Evolutionary conservation across 2,329 filamentous ascomycete genomes (phyloP).

Genomic region (Ascochyta viciae-villosae): DNA sequence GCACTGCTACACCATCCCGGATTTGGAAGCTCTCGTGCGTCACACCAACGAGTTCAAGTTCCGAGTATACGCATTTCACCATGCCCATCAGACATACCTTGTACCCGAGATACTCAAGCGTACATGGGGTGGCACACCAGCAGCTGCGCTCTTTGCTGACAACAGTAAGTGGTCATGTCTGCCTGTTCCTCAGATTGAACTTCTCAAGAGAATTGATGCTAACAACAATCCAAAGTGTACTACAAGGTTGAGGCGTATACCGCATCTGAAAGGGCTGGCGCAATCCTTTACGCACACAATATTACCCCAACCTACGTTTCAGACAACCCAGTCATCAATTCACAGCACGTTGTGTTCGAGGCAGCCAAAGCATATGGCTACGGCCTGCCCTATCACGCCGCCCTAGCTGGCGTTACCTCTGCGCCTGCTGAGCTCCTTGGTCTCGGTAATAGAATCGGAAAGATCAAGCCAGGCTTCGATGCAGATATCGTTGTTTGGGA

Average conservation of each 20-base stretch:
- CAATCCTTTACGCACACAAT: constrained; percentile 69
- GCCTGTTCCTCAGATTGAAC: too few relatives aligned
- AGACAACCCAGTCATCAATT: constrained; percentile 69
- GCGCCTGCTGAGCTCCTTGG: constrained; percentile 51
- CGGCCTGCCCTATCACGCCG: constrained; percentile 52
- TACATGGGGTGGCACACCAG: constrained; percentile 49
- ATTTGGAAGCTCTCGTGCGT: constrained; percentile 72
- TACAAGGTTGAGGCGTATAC: constrained; percentile 73
- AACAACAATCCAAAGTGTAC: constrained; percentile 54
- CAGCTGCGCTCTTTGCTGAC: constrained; percentile 70
- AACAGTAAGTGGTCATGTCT: constrained; percentile 52
- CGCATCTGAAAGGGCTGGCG: constrained; percentile 71
- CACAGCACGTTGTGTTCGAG: constrained; percentile 72
- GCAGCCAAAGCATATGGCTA: constrained; percentile 54
- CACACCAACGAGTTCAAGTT: constrained; percentile 77
- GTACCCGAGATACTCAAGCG: constrained; percentile 65
- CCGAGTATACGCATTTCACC: constrained; percentile 70
- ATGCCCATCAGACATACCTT: constrained; percentile 71
- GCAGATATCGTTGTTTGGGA: constrained; percentile 55
- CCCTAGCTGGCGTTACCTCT: constrained; percentile 46
- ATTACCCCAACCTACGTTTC: constrained; percentile 66
- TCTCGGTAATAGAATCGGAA: constrained; percentile 50
- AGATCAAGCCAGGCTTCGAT: constrained; percentile 51
- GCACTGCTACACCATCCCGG: constrained; percentile 74
- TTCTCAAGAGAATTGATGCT: too few relatives aligned